Conservation (phyloP, 768 basidiomycete genomes). For the Pleurotus eryngii region DNA sequence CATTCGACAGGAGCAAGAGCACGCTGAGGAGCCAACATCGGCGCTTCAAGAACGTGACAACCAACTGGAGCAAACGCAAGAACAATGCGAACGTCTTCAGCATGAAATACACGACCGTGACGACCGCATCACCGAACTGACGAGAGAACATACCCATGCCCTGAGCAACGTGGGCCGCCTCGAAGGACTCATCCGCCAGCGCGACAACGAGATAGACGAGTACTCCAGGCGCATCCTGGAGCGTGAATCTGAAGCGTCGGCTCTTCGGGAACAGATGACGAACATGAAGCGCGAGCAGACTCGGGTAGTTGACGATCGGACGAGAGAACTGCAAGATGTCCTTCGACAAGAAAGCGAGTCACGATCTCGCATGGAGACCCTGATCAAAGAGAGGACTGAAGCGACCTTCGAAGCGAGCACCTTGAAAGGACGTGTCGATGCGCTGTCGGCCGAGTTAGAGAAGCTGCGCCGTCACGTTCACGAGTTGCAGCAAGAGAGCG, state of each 20-base stretch:
- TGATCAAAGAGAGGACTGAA: slow-evolving; percentile 53
- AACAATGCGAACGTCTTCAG: slow-evolving; percentile 45
- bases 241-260: slow-evolving; percentile 50
- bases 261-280: slow-evolving; percentile 51
- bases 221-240: slow-evolving; percentile 42
- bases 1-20: slow-evolving; percentile 48
- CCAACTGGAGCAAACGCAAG: slow-evolving; percentile 50
- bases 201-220: slow-evolving; percentile 54
- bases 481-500: slow-evolving; percentile 74
- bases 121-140: slow-evolving; percentile 45
- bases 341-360: slow-evolving; percentile 44
- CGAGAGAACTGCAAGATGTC: slow-evolving; percentile 41
- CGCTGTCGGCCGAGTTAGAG: slow-evolving; percentile 57
- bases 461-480: slow-evolving; percentile 61
- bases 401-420: slow-evolving; percentile 47
- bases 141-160: slow-evolving; percentile 54
- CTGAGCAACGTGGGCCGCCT: slow-evolving; percentile 52
- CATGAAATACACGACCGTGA: slow-evolving; percentile 51
- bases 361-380: slow-evolving; percentile 42
- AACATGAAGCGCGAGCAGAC: slow-evolving; percentile 53
- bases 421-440: slow-evolving; percentile 45
- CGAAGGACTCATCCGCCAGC: slow-evolving; percentile 52
- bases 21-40: slow-evolving; percentile 41
- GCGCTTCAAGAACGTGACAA: slow-evolving; percentile 44
- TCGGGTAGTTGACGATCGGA: slow-evolving; percentile 46